Evolutionary conservation across 768 basidiomycete species (phyloP), one percentile per base, ranked within the genome.

Genomic region (Amyloporia xantha): DNA sequence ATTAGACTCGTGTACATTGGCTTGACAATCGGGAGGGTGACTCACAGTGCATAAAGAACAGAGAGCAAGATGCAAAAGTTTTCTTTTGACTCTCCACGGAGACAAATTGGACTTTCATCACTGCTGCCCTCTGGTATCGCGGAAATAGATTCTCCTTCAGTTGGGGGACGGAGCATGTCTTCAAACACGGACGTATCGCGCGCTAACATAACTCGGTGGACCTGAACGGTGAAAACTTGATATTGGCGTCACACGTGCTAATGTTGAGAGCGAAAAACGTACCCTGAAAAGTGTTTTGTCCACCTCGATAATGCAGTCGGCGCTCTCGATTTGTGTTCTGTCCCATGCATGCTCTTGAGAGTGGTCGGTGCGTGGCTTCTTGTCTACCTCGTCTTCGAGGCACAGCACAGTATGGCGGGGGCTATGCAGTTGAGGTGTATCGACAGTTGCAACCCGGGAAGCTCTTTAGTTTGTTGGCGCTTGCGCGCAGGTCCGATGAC

Each of bases 271-370:
- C n/a, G 13, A n/a, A 15, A 24, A 45, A 66, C 76, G 26, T 54
- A 84, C 85, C 58, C 84, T 86, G 66, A 88, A 88, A 48, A 88
- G 62, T 9, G 75, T 79, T 56, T 81, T 74, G 50, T 76, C 73
- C 12, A 87, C 77, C 27, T 77, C 68, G 40, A 88, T 60, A 15
- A 86, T 69, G 54, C 81, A 84, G 56, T 82, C 84, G 38, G 84
- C 86, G 55, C 86, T 82, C 28, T 74, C 68, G 19, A 12, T 21
- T n/a, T n/a, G n/a, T n/a, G n/a, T n/a, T n/a, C n/a, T n/a, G n/a
- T n/a, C n/a, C n/a, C n/a, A n/a, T n/a, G n/a, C n/a, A n/a, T n/a
- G n/a, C n/a, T n/a, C n/a, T n/a, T n/a, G n/a, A n/a, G n/a, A n/a
- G n/a, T n/a, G n/a, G n/a, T n/a, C n/a, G n/a, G n/a, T n/a, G n/a